Conservation (phyloP, 805 yeast species). For the Kodamaea laetipori region DNA sequence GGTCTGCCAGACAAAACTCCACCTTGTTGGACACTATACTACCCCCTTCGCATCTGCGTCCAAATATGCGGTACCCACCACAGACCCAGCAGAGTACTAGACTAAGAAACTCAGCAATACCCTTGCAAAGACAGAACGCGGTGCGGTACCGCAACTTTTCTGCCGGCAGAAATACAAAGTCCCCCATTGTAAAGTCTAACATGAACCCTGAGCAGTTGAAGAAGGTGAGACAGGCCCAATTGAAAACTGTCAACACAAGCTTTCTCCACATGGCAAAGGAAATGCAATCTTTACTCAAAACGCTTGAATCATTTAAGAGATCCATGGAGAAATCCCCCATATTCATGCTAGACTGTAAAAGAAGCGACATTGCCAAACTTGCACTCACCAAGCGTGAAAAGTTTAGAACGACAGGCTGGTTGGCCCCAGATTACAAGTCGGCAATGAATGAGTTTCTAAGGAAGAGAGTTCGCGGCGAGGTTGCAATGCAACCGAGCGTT, state of each 20-base stretch:
- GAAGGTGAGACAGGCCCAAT: slow-evolving; percentile 3
- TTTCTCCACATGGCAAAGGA: slow-evolving; percentile 5
- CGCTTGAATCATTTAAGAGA: neutral
- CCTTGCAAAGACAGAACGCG: slow-evolving; percentile 38
- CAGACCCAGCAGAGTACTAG: neutral
- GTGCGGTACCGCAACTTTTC: slow-evolving; percentile 20
- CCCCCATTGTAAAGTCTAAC: slow-evolving; percentile 1
- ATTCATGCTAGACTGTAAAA: slow-evolving; percentile 5
- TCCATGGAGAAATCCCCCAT: slow-evolving; percentile 6
- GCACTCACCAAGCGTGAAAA: slow-evolving; percentile 9
- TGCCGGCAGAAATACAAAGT: neutral
- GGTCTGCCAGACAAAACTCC: slow-evolving; percentile 29
- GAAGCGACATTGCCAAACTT: slow-evolving; percentile 4
- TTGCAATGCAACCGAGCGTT: neutral
- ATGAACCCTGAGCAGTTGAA: slow-evolving; percentile 10
- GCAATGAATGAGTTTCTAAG: slow-evolving; percentile 10
- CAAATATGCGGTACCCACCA: neutral
- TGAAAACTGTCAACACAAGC: slow-evolving; percentile 1
- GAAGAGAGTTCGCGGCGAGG: slow-evolving; percentile 1
- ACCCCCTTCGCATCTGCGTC: neutral
- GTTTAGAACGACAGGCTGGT: slow-evolving; percentile 5
- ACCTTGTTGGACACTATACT: slow-evolving; percentile 5
- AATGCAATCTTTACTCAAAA: neutral
- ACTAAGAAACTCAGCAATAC: slow-evolving; percentile 19
- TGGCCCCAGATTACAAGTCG: slow-evolving; percentile 9